Percentiles rank a stretch among this genome's conserved stretches.
Conservation (phyloP, 441 rosid genomes). For the Raphanus hybrid region DNA sequence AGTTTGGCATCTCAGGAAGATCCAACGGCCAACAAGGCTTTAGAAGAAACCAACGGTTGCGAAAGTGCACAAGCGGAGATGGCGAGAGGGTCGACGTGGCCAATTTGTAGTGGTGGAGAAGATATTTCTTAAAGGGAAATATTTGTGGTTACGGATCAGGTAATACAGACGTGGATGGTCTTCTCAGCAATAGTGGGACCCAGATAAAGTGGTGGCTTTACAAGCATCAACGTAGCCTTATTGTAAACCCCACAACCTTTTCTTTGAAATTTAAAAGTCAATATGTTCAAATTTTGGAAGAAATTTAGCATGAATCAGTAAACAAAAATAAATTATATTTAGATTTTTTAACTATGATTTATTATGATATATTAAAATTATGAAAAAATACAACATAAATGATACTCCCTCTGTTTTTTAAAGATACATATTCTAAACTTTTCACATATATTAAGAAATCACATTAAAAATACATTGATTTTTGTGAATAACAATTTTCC, state of each 20-base stretch:
- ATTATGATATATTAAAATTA: too few relatives aligned
- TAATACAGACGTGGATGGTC: conserved; percentile 49
- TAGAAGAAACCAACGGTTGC: conserved; percentile 41
- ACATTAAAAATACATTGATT: too few relatives aligned
- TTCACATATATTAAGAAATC: too few relatives aligned
- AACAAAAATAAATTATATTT: too few relatives aligned
- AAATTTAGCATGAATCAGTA: neutral
- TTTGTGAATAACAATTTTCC: too few relatives aligned
- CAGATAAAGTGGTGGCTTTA: conserved; percentile 36
- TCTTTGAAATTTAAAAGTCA: neutral
- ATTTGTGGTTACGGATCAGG: conserved; percentile 45
- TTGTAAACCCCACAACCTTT: conserved; percentile 26
- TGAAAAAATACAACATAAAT: too few relatives aligned
- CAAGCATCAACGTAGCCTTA: conserved; percentile 36
- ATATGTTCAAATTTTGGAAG: neutral
- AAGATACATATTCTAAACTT: too few relatives aligned
- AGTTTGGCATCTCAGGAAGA: neutral
- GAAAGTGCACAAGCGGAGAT: conserved; percentile 40
- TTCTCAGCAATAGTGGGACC: conserved; percentile 47
- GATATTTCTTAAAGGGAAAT: conserved; percentile 45
- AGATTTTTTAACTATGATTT: too few relatives aligned
- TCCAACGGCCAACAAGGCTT: conserved; percentile 39
- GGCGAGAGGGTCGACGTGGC: conserved; percentile 49
- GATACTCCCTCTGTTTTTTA: too few relatives aligned
- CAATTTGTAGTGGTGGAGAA: conserved; percentile 41